Conservation (phyloP, 2,329 filamentous ascomycete genomes). For the Epicoccum sorghinum region DNA sequence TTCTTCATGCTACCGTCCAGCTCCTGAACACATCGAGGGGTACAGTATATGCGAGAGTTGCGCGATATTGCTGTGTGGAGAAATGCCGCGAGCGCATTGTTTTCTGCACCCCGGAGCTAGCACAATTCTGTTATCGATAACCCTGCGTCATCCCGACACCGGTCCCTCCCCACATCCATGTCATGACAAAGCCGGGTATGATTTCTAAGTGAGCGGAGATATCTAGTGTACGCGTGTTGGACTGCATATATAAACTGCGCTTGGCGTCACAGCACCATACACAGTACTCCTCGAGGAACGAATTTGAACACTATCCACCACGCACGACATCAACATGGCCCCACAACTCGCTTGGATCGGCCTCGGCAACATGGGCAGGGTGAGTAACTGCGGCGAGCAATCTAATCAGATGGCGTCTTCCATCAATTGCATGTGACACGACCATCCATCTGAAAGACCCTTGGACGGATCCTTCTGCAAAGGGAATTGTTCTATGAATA, state of each 20-base stretch:
- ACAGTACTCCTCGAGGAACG: not conserved
- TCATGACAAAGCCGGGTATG: constrained; percentile 15
- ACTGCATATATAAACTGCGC: not conserved
- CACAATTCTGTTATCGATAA: constrained; percentile 27
- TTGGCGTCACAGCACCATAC: not conserved
- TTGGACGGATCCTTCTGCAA: too few relatives aligned
- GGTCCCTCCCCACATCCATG: not conserved
- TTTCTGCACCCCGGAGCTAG: constrained; percentile 14
- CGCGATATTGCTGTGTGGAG: constrained; percentile 12
- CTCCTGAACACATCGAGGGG: constrained; percentile 15
- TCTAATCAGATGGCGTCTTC: constrained; percentile 2
- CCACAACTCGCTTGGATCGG: constrained; percentile 76
- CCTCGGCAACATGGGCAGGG: constrained; percentile 85
- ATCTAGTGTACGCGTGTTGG: not conserved
- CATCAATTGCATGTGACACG: not conserved
- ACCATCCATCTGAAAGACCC: too few relatives aligned
- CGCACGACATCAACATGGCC: constrained; percentile 41
- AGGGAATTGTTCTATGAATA: too few relatives aligned
- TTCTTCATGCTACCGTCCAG: constrained; percentile 45
- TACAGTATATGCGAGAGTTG: not conserved
- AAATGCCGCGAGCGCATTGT: constrained; percentile 14
- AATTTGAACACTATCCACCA: not conserved
- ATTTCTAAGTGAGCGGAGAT: constrained; percentile 4
- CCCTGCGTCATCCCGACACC: constrained; percentile 21
- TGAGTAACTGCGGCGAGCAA: constrained; percentile 50